A percentile compares a stretch with the other conserved stretches of the same genome.
phyloP scores from a whole-genome alignment of 2,329 filamentous ascomycete genomes.

The Diaporthe destruens region DNA sequence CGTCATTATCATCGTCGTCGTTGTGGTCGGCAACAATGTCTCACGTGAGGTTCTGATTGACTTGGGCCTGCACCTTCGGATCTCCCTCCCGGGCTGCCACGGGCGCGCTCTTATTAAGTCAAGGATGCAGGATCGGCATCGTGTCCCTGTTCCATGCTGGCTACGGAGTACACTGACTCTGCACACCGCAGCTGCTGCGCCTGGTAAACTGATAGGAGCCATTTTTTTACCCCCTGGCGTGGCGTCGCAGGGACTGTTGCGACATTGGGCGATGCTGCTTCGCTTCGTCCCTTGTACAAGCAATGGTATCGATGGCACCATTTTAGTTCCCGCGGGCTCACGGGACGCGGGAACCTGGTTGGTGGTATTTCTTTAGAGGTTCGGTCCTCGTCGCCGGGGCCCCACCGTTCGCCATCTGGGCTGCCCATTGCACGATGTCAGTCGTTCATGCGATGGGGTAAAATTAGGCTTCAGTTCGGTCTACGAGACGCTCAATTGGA shows the following conservation, averaged over 20 bases:
- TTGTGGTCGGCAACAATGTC: no score
- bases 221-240: background rate
- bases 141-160: background rate
- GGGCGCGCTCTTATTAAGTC: background rate
- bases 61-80: constrained; percentile 5
- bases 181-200: no score
- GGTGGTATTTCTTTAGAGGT: background rate
- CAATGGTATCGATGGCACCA: constrained; percentile 37
- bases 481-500: no score
- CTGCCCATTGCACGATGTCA: constrained; percentile 27
- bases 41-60: background rate
- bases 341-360: background rate
- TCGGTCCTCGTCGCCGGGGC: constrained; percentile 1
- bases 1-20: constrained; percentile 31
- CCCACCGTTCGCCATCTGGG: constrained; percentile 31
- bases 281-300: background rate
- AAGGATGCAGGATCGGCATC: background rate
- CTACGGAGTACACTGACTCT: no score
- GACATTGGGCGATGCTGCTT: constrained; percentile 20
- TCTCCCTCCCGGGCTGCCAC: background rate
- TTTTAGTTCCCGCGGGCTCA: background rate
- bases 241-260: background rate
- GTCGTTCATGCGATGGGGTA: no score
- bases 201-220: no score
- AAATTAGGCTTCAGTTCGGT: no score